Base-by-base conservation (phyloP, 2,329 filamentous ascomycete genomes). In the Xenoacremonium recifei region DNA sequence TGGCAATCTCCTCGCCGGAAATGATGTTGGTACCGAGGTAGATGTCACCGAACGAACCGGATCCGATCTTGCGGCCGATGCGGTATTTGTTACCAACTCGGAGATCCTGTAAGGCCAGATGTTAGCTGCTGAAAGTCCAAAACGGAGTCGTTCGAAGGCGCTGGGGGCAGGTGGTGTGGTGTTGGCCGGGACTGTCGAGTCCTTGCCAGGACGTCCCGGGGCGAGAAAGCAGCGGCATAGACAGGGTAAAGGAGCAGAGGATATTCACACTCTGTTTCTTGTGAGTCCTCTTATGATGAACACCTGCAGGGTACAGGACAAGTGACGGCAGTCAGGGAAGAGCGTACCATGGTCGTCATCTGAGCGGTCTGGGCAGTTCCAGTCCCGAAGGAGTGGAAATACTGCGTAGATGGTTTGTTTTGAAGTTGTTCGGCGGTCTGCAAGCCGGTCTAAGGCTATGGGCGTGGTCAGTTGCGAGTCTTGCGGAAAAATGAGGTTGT, bases 11-110 rank as follows among this genome's bases (percentile, higher is more conserved):
- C 71, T 99, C 93, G 50, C 93, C 93, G 4, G 93, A 97, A 71
- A 97, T 97, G 74, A 99, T 97, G 77, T 99, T 97, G 69, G 93
- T 99, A 61, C 93, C 93, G 40, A 97, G 84, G 72, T 97, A 99
- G 66, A 99, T 97, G 61, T 97, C 93, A 75, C 93, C 93, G 68
- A 99, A 99, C 63, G 85, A 91, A 57, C 93, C 93, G 58, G 90
- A 96, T 59, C 93, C 93, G 63, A 99, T 99, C 81, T 99, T 99
- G 62, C 93, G 89, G 68, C 93, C 93, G 70, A 99, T 97, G 61
- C 93, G 90, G 83, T 99, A 99, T 68, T 99, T 97, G 71, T 97
- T 97, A 72, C 93, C 93, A 72, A 99, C 93, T 65, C 93, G 90
- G 62, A 99, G 84, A 82, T 99, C 93, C 92, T 97, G 61, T 27